A percentile compares a stretch with the other conserved stretches of the same genome.
Evolutionary conservation across 495 filamentous ascomycete species (phyloP).

Genomic region (Lineolata rhizophorae): DNA sequence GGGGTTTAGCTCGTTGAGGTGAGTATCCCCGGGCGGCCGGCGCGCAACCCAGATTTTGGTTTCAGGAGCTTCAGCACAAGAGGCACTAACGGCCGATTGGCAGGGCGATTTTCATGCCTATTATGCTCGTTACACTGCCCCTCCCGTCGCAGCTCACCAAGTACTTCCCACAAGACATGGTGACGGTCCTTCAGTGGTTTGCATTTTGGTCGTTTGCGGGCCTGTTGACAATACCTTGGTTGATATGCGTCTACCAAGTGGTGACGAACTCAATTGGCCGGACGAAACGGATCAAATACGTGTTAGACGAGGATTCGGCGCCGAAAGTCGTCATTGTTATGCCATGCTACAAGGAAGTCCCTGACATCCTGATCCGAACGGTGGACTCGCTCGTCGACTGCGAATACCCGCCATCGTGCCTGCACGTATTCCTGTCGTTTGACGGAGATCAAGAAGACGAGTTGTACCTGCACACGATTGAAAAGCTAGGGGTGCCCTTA

Average conservation of each 20-base stretch:
- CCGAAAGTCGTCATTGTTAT: constrained; percentile 95
- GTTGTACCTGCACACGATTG: constrained; percentile 71
- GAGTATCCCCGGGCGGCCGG: no score
- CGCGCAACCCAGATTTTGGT: no score
- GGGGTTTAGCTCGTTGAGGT: constrained; percentile 57
- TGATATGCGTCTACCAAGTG: constrained; percentile 78
- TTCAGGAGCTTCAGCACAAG: background rate
- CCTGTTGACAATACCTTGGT: constrained; percentile 71
- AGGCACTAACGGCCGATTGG: background rate
- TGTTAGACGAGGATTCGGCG: constrained; percentile 63
- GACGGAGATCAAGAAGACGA: constrained; percentile 81
- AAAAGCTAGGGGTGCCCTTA: constrained; percentile 67
- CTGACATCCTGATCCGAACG: constrained; percentile 66
- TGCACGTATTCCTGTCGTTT: constrained; percentile 93
- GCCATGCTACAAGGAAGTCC: constrained; percentile 90
- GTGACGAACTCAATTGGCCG: constrained; percentile 70
- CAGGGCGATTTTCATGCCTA: constrained; percentile 70
- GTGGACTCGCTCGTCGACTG: constrained; percentile 85
- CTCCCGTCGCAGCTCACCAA: constrained; percentile 47
- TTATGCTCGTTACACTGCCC: constrained; percentile 89
- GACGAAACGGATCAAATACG: constrained; percentile 58
- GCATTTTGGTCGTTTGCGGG: constrained; percentile 87
- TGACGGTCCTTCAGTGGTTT: constrained; percentile 70
- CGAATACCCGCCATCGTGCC: constrained; percentile 81
- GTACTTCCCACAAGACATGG: constrained; percentile 45